These are phyloP conservation scores for Artemisia annua DNA, from an alignment of 129 eudicot genomes.

Conservation along the genomic window DNA sequence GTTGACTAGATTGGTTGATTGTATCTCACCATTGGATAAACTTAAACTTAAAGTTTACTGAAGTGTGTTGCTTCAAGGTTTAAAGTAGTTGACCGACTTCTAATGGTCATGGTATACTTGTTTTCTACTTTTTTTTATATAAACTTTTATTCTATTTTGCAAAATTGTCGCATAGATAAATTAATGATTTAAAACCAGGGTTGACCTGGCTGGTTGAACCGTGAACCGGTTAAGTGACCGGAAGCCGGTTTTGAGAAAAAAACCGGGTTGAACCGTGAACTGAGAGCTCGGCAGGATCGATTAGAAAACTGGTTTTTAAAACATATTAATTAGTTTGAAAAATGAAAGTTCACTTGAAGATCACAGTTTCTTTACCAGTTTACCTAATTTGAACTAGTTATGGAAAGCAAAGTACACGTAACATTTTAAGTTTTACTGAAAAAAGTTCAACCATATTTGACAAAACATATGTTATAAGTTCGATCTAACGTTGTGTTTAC, in stretches of 20 bases:
- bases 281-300: too few species aligned
- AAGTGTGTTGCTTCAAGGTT: neutral
- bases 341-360: neutral
- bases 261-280: too few species aligned
- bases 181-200: too few species aligned
- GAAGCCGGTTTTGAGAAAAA: too few species aligned
- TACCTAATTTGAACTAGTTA: neutral
- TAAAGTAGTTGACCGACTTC: neutral
- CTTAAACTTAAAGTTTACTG: neutral
- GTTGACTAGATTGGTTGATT: neutral
- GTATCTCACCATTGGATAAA: too few species aligned
- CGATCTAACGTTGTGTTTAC: slow-evolving; percentile 6
- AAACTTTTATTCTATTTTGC: neutral
- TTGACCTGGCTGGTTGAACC: too few species aligned
- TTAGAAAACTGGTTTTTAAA: too few species aligned
- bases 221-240: too few species aligned
- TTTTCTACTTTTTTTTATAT: too few species aligned
- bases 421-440: neutral
- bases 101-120: too few species aligned
- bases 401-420: neutral
- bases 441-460: neutral
- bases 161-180: too few species aligned
- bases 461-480: neutral
- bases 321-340: neutral
- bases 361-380: neutral